Conservation (phyloP, 2,329 filamentous ascomycete species). For the Alternaria metachromatica region DNA sequence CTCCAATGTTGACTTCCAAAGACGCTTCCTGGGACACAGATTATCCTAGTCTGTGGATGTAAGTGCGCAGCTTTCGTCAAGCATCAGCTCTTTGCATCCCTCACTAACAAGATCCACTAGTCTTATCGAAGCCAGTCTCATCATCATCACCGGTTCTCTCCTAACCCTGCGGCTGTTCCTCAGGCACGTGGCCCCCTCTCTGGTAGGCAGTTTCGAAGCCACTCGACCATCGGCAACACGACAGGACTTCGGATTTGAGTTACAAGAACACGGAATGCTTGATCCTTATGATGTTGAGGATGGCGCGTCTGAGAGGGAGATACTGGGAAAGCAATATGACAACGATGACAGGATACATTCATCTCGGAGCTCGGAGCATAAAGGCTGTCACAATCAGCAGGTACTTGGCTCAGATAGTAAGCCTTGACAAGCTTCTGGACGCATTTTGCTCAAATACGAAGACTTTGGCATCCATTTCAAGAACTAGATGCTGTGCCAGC, state of each 20-base stretch:
- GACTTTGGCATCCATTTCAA: background rate
- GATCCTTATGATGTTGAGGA: background rate
- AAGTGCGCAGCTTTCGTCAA: background rate
- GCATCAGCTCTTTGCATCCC: background rate
- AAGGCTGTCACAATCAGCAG: background rate
- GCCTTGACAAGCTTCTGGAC: background rate
- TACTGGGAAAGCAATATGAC: background rate
- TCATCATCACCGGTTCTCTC: slow-evolving; percentile 51
- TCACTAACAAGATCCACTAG: slow-evolving; percentile 20
- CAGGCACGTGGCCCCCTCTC: slow-evolving; percentile 42
- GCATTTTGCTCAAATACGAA: background rate
- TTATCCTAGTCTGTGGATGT: slow-evolving; percentile 22
- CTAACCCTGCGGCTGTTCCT: slow-evolving; percentile 52
- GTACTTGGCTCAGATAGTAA: background rate
- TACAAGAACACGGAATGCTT: background rate
- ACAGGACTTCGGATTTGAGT: background rate
- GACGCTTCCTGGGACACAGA: slow-evolving; percentile 18
- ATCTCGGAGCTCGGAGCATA: background rate
- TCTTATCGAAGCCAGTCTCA: slow-evolving; percentile 50
- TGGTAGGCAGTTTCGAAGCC: background rate
- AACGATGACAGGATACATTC: background rate
- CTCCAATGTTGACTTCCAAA: slow-evolving; percentile 15
- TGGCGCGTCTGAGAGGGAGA: background rate
- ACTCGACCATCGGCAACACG: background rate
- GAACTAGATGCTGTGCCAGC: background rate